These are phyloP conservation scores for Boletellus deceptivus DNA, from an alignment of 1,284 basidiomycete species.

Conservation along the genomic window DNA sequence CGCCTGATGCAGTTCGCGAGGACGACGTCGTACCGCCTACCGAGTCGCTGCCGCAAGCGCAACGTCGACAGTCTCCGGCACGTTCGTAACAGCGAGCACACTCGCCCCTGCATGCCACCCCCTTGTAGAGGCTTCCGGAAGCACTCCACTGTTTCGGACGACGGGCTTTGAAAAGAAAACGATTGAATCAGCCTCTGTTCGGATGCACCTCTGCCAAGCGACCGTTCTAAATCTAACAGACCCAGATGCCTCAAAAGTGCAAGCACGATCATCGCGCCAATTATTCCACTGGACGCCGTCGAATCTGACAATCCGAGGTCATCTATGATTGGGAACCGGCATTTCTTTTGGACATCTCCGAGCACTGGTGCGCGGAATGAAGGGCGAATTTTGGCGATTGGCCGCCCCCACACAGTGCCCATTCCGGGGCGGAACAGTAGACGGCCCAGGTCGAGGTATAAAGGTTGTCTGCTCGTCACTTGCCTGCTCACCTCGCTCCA, in stretches of 20 bases:
- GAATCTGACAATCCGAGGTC: slow-evolving; percentile 20
- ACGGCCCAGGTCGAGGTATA: slow-evolving; percentile 15
- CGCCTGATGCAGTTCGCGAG: not conserved
- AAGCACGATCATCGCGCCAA: not conserved
- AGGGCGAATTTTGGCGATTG: slow-evolving; percentile 25
- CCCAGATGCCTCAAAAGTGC: slow-evolving; percentile 2
- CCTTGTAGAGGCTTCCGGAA: not conserved
- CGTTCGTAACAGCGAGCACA: not conserved
- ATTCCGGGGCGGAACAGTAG: not conserved
- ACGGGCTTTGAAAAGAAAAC: not conserved
- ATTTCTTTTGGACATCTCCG: not conserved
- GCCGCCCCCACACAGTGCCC: slow-evolving; percentile 2
- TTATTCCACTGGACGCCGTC: not conserved
- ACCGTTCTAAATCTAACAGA: not conserved
- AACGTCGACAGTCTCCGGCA: not conserved
- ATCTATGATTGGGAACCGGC: not conserved
- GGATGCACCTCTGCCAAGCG: slow-evolving; percentile 3
- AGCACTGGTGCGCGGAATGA: not conserved
- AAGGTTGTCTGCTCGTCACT: slow-evolving; percentile 6
- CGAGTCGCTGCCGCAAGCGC: not conserved
- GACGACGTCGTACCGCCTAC: not conserved
- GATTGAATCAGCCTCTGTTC: not conserved
- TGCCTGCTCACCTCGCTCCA: not conserved
- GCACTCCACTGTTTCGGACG: not conserved
- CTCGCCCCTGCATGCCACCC: not conserved